Base-by-base conservation (phyloP, 352 stramenopile genomes). In the Pythium coloratum region DNA sequence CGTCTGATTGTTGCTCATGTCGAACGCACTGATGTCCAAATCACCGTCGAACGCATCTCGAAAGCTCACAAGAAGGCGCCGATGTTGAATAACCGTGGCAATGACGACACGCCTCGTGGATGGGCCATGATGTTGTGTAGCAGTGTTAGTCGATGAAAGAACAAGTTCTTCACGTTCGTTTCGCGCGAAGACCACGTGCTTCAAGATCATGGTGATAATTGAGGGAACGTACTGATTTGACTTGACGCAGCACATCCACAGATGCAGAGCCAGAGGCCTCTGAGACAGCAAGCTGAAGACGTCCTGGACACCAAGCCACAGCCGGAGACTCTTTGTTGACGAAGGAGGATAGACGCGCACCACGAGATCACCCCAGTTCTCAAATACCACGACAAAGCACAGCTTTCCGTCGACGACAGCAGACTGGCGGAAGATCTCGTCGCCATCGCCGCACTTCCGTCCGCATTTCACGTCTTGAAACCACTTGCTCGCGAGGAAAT, bases 281-380 rank as follows among this genome's bases (percentile, higher is more conserved):
- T 59, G 42, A 55, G 59, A 16, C 84, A 73, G 70, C 5, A 84
- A 13, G 16, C 67, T 40, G 14, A 91, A 81, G 0, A 78, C 61
- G 46, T 78, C 47, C 28, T 42, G n/a, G 13, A 94, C 57, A 2
- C 58, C 6, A 3, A 91, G 42, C 14, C 36, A 10, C 8, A 88
- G 55, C 20, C 71, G 70, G 28, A 73, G 80, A n/a, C 66, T 76
- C 13, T 68, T 66, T 4, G 76, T 69, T 10, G 58, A 73, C 8
- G 62, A 67, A 0, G 84, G 55, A n/a, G 84, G 76, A 62, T 92
- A 92, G 20, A 89, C 74, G 0, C 65, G 67, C 20, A 91, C 72
- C 0, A 72, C 73, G 8, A 94, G 59, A 60, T 94, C 84, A 32
- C 86, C 86, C 82, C 84, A 94, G 56, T 94, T 94, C 67, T 94